These are phyloP conservation scores for Reticulascus tulasneorum DNA, from an alignment of 2,329 filamentous ascomycete genomes.

Conservation along the genomic window DNA sequence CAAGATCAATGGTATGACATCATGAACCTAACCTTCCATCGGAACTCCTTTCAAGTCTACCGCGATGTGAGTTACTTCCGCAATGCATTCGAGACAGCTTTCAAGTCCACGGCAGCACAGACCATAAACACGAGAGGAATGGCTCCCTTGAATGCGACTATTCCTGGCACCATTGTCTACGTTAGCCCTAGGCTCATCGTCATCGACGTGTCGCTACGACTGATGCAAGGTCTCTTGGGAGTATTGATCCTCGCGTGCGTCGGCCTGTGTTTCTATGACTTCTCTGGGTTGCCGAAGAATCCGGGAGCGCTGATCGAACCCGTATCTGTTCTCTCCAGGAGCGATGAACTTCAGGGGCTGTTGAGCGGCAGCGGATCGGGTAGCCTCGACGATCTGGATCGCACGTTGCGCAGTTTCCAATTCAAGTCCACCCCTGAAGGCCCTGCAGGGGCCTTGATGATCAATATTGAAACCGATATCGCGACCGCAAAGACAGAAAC, in stretches of 20 bases:
- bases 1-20: background rate
- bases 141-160: background rate
- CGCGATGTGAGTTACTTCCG: background rate
- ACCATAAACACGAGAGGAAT: background rate
- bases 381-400: too few relatives aligned
- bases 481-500: too few relatives aligned
- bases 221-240: background rate
- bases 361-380: too few relatives aligned
- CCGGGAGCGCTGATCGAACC: too few relatives aligned
- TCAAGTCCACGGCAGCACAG: background rate
- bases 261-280: background rate
- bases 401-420: too few relatives aligned
- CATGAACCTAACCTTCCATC: constrained; percentile 1
- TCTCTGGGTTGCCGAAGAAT: background rate
- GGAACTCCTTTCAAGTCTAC: too few relatives aligned
- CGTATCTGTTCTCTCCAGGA: too few relatives aligned
- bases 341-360: too few relatives aligned
- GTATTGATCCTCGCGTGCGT: background rate
- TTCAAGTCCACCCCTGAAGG: too few relatives aligned
- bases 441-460: too few relatives aligned
- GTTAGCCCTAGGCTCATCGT: background rate
- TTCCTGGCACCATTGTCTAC: background rate
- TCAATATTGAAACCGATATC: too few relatives aligned
- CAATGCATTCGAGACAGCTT: background rate
- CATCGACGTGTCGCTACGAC: background rate